Evolutionary conservation across 1,284 basidiomycete species (phyloP).

Genomic region (Takashimella koratensis): DNA sequence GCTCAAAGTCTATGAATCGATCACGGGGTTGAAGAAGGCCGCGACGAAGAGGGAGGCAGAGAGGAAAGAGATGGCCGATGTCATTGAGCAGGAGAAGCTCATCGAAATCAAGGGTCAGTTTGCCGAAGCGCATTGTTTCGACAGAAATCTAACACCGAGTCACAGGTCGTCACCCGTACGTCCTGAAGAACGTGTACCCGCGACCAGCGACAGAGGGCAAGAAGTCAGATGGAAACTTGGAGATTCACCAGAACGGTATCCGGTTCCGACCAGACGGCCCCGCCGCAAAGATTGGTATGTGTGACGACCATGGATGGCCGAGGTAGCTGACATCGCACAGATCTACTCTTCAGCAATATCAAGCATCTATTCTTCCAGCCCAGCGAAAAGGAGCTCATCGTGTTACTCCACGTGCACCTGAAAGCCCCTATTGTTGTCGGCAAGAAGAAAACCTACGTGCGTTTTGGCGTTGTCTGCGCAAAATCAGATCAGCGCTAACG

Average conservation of each 20-base stretch:
- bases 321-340: constrained; percentile 49
- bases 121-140: not conserved
- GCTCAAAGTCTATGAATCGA: constrained; percentile 82
- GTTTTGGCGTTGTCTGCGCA: constrained; percentile 4
- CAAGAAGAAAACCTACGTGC: constrained; percentile 91
- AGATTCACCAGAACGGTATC: constrained; percentile 96
- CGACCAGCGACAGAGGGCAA: constrained; percentile 64
- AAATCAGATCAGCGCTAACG: not conserved
- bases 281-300: constrained; percentile 68
- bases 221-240: constrained; percentile 78
- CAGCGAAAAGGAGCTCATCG: constrained; percentile 92
- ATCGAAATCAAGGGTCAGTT: constrained; percentile 70
- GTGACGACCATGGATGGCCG: not conserved
- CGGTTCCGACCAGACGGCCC: constrained; percentile 87
- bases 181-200: constrained; percentile 87
- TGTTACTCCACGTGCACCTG: constrained; percentile 90
- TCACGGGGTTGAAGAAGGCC: constrained; percentile 92
- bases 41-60: constrained; percentile 96
- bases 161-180: constrained; percentile 63
- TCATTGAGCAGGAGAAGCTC: constrained; percentile 89
- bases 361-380: constrained; percentile 99
- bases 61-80: constrained; percentile 96
- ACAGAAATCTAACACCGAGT: not conserved
- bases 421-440: constrained; percentile 97
- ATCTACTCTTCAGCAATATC: constrained; percentile 94